Base-by-base conservation (phyloP, 2,329 filamentous ascomycete genomes). In the Penicillium sp. region DNA sequence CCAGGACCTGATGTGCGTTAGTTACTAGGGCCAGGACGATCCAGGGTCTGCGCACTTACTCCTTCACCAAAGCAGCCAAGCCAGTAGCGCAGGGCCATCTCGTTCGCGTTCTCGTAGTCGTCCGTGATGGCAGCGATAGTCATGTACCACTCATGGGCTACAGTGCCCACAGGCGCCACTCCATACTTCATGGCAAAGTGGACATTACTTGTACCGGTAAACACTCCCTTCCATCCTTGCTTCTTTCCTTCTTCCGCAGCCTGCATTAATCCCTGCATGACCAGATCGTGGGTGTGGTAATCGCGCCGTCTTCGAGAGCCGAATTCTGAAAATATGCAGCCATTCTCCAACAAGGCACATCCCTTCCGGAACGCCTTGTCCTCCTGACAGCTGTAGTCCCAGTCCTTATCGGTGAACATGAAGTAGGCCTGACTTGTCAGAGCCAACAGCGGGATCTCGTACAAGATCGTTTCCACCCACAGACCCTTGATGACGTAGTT, bases 141-240 rank as follows among this genome's bases (percentile, higher is more conserved):
- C 93, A 98, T 98, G 75, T 96, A 97, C 93, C 93, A 98, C 72
- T 98, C 93, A 64, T 98, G 93, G 0, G 93, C 93, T 2, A 88
- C 83, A 0, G 93, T 98, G 5, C 93, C 93, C 10, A 97, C 80
- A 0, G 93, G 89, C 3, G 81, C 74, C 40, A 96, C 81, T 38
- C 82, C 83, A 70, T 95, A 91, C 62, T 88, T 85, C 88, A 95
- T 95, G 10, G 93, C 93, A 57, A 98, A 82, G 67, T 97, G 91
- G 4, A 98, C 93, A 64, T 98, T 98, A 69, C 90, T 97, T 0
- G 91, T 95, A 10, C 93, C 93, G 0, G 84, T 81, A 41, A 97
- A 77, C 65, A 83, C 85, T 8, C 91, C 90, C 1, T 77, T 71
- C 63, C 82, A 78, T 1, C 83, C 84, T 34, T 78, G 77, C 57